Conservation (phyloP, 345 rosid genomes). For the Eucalyptus melliodora region DNA sequence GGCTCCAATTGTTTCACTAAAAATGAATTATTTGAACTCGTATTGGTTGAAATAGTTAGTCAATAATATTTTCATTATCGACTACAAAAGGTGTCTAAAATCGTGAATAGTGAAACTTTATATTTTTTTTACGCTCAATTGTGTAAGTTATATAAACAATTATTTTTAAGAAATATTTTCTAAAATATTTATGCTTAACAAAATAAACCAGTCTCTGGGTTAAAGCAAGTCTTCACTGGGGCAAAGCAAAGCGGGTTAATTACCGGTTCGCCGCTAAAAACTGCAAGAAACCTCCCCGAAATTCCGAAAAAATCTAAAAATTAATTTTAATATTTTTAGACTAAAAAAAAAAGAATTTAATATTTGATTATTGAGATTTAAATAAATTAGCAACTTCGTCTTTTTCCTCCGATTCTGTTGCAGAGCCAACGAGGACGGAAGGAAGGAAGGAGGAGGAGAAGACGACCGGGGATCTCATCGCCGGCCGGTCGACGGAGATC, state of each 20-base stretch:
- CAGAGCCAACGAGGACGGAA: not conserved
- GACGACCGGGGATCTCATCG: not conserved
- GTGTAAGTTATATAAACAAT: not conserved
- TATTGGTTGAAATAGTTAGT: not conserved
- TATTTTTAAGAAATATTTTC: not conserved
- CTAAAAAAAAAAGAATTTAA: not conserved
- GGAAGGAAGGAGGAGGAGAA: not conserved
- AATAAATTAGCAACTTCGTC: not conserved
- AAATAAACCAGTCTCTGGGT: not conserved
- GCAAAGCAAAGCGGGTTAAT: not conserved
- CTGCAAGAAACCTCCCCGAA: not conserved
- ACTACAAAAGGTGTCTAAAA: not conserved
- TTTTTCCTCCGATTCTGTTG: not conserved
- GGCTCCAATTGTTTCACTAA: too few relatives aligned
- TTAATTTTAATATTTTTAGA: not conserved
- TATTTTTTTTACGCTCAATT: not conserved
- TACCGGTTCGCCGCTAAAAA: not conserved
- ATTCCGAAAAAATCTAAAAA: not conserved
- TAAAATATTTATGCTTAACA: not conserved
- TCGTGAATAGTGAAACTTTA: not conserved
- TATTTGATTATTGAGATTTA: not conserved
- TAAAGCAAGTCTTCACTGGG: not conserved
- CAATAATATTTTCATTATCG: rapidly evolving
- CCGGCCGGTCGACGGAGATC: not conserved
- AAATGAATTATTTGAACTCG: not conserved